Percentiles rank a stretch among this genome's conserved stretches.
Evolutionary conservation across 345 rosid genomes (phyloP).

Genomic region (Melaleuca quinquenervia): DNA sequence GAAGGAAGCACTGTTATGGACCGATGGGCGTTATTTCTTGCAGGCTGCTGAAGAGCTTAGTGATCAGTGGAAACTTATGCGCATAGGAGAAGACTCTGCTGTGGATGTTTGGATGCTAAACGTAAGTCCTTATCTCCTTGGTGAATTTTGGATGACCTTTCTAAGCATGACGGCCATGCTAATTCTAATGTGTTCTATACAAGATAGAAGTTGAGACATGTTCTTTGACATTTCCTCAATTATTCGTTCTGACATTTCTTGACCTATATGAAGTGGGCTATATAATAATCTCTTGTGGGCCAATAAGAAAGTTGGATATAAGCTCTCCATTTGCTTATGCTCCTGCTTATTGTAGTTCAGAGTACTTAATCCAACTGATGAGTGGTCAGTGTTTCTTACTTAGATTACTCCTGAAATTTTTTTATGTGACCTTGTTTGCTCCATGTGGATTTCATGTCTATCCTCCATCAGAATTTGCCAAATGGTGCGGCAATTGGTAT

Average conservation of each 20-base stretch:
- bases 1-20: conserved; percentile 77
- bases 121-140: conserved; percentile 24
- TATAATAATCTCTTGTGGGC: not conserved
- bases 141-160: not conserved
- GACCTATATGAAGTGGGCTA: not conserved
- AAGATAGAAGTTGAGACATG: not conserved
- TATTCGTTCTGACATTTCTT: not conserved
- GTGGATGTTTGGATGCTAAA: conserved; percentile 78
- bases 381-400: not conserved
- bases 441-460: not conserved
- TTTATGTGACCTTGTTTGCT: not conserved
- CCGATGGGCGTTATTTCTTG: conserved; percentile 88
- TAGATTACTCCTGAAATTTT: not conserved
- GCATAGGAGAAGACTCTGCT: conserved; percentile 82
- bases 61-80: conserved; percentile 81
- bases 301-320: not conserved
- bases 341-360: not conserved
- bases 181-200: not conserved
- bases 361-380: not conserved
- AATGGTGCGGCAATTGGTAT: conserved; percentile 61
- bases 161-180: not conserved
- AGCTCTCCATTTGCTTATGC: not conserved
- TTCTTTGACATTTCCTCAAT: not conserved
- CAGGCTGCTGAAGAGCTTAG: conserved; percentile 83
- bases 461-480: conserved; percentile 50